Evolutionary conservation across 1,284 basidiomycete genomes (phyloP), one percentile per base, ranked within the genome.

Genomic region (Boletellus deceptivus): DNA sequence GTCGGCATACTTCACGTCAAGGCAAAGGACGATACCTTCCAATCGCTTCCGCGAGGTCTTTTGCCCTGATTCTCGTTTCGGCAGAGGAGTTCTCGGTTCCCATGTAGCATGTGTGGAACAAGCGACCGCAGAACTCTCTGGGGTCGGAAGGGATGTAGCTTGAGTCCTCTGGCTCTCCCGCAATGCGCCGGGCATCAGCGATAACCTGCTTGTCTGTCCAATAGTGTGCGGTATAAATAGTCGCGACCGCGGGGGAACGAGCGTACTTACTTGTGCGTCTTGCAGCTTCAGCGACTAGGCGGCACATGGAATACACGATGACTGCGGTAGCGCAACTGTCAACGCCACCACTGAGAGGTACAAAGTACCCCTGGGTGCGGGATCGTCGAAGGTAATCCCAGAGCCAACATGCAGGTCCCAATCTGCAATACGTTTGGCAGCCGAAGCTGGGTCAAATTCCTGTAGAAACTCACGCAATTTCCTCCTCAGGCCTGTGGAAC

Each of bases 101-200:
- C 97, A 99, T 99, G 72, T 98, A 99, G 72, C 93, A 98, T 0
- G 97, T 98, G 67, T 98, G 93, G 76, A 99, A 98, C 52, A 98
- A 85, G 29, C 93, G 79, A 50, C 76, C 77, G 42, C 85, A 84
- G 58, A 98, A 93, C 64, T 98, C 97, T 52, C 79, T 81, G 1
- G 95, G 83, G 64, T 97, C 91, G 0, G 79, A 77, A 1, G 96
- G 97, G 22, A 91, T 65, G 69, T 98, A 99, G 0, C 70, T 71
- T 5, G 91, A 94, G 56, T 81, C 83, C 44, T 86, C 83, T 0
- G 86, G 78, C 64, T 95, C 92, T 17, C 93, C 92, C 1, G 79
- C 82, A 58, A 99, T 96, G 33, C 94, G 80, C 22, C 93, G 79
- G 0, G 94, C 94, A 67, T 99, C 97, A 1, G 78, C 75, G 38